Evolutionary conservation across 805 yeast genomes (phyloP), one percentile per base, ranked within the genome.

Genomic region (Ogataea paradorogensis): DNA sequence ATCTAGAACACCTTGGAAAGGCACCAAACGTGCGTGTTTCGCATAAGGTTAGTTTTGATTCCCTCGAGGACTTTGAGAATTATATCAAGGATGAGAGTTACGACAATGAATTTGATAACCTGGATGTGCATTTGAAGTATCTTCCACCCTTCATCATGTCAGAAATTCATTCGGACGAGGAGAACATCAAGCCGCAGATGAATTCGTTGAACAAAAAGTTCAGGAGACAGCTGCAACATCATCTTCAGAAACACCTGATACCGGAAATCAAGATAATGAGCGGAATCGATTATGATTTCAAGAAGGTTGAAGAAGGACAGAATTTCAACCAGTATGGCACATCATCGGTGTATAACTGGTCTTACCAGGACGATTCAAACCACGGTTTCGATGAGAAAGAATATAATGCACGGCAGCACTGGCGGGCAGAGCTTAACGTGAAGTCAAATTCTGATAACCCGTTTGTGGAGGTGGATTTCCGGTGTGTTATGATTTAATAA

Each of bases 171-270:
- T 76, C 80, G 42, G 79, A 82, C 54, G 77, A 80, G 43, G 89
- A 83, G 38, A 82, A 80, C 56, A 75, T 83, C 46, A 81, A 82
- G 59, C 82, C 83, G 22, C 77, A 84, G 30, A 79, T 76, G 70
- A 83, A 82, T 62, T 78, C 82, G 46, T 78, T 83, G 58, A 79
- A 82, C 42, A 75, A 78, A 52, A 82, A 82, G 62, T 84, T 82
- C 57, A 78, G 77, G 45, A 72, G 91, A 58, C 82, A 82, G 60
- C 70, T 84, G 59, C 82, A 80, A 53, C 91, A 84, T 60, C 91
- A 84, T 55, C 69, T 84, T 40, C 76, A 79, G 52, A 81, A 81
- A 55, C 90, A 83, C 59, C 64, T 84, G 56, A 67, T 84, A 56
- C 72, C 74, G 45, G 90, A 82, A 51, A 78, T 84, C 63, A 73